A percentile compares a stretch with the other conserved stretches of the same genome.
phyloP scores from a whole-genome alignment of 73 alveolate genomes.

The Paraurostyla sp. region DNA sequence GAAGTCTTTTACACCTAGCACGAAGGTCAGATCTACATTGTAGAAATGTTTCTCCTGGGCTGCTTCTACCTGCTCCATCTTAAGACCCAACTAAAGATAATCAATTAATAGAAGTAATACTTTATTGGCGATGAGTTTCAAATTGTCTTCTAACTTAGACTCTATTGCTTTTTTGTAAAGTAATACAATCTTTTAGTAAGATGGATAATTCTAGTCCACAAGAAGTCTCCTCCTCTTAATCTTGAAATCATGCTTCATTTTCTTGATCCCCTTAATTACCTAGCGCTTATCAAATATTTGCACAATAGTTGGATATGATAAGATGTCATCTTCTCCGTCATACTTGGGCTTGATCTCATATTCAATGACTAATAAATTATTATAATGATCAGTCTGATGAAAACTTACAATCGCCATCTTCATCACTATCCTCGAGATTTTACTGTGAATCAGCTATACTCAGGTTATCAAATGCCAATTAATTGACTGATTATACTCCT shows the following conservation, averaged over 20 bases:
- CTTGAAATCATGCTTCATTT: slow-evolving; percentile 58
- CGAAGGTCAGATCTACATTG: slow-evolving; percentile 53
- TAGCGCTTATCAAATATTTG: slow-evolving; percentile 65
- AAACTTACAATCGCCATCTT: slow-evolving; percentile 29
- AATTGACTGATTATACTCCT: slow-evolving; percentile 6
- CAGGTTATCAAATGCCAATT: background rate
- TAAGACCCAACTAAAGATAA: background rate
- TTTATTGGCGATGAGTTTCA: slow-evolving; percentile 35
- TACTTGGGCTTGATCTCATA: slow-evolving; percentile 30
- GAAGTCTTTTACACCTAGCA: slow-evolving; percentile 62
- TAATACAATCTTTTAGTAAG: slow-evolving; percentile 41
- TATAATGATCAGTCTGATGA: too few species aligned
- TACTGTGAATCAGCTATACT: slow-evolving; percentile 25
- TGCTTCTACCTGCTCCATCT: slow-evolving; percentile 59
- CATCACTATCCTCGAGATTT: slow-evolving; percentile 46
- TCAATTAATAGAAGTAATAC: background rate
- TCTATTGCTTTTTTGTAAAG: slow-evolving; percentile 59
- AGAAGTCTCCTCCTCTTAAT: slow-evolving; percentile 52
- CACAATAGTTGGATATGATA: slow-evolving; percentile 11
- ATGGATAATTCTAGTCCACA: background rate
- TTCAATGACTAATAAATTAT: background rate
- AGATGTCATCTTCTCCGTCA: slow-evolving; percentile 27
- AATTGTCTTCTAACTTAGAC: slow-evolving; percentile 45
- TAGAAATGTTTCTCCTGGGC: slow-evolving; percentile 65
- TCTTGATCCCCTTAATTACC: slow-evolving; percentile 64